These are phyloP conservation scores for Liquidambar formosana DNA, from an alignment of 164 flowering plant genomes.

Conservation along the genomic window DNA sequence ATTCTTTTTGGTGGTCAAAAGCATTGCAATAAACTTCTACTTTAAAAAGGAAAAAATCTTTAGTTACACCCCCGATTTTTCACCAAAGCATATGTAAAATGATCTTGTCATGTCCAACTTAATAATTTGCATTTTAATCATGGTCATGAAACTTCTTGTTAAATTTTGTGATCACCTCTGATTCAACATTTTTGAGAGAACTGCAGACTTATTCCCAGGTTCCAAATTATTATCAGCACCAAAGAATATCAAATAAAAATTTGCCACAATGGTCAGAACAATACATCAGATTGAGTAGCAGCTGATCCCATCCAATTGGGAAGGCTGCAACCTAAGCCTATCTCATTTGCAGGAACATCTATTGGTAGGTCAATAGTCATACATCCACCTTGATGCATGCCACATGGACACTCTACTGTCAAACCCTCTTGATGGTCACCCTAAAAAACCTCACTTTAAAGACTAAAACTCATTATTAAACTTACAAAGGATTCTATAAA, in stretches of 20 bases:
- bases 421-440: neutral
- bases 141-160: no score
- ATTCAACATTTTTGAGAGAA: no score
- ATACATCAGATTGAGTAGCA: neutral
- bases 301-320: neutral
- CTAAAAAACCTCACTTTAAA: no score
- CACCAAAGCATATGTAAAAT: no score
- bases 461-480: no score
- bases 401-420: neutral
- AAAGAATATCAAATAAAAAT: neutral
- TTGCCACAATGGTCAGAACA: neutral
- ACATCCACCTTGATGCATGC: neutral
- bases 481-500: no score
- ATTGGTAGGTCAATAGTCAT: neutral
- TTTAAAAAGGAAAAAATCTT: neutral
- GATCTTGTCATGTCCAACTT: no score
- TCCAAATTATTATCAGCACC: neutral
- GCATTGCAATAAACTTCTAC: neutral
- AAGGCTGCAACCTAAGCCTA: neutral
- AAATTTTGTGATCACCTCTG: no score
- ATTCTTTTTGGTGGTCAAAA: neutral
- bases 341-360: neutral
- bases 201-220: no score
- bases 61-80: no score
- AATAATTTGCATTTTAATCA: no score